Evolutionary conservation across 768 basidiomycete species (phyloP), one percentile per base, ranked within the genome.

Genomic region (Thelephora ganbajun): DNA sequence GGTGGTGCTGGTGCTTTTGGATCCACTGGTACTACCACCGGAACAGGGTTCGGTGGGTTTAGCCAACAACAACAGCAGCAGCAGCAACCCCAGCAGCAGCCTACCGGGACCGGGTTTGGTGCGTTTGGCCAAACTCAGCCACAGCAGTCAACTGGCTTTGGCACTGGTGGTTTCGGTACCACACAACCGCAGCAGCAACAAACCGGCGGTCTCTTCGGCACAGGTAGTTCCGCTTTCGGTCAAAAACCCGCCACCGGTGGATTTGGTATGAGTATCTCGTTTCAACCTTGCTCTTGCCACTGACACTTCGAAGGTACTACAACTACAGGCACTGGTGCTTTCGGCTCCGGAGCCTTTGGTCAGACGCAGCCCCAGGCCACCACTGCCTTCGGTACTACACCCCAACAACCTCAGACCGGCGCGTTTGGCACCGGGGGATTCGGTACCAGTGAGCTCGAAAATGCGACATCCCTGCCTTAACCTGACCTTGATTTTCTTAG

Each of bases 11-110:
- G 50, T 19, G 39, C 35, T 41, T 41, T 46, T 11, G 39, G 37
- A 7, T 13, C 48, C 51, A 54, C 58, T 45, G 35, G 58, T 35
- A 22, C 50, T 20, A 48, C 65, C 1, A 54, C 52, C 7, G 51
- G 53, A 7, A 56, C 57, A 1, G 54, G 53, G 2, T 64, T 69
- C 47, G 56, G 62, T 48, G 53, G 57, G 13, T 62, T 63, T 54
- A 56, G 61, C 11, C 60, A 62, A 45, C 60, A 54, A 46, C 57
- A 63, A 51, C 61, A 62, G 55, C 60, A 62, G 43, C 64, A 62
- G 45, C 65, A 45, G 43, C 67, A 63, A 48, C 65, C 50, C 35
- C 46, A 42, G 22, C 54, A 53, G 45, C 53, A 48, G 48, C 47
- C 52, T 33, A 45, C 45, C 33, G 12, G 43, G 16, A 43, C 49